Evolutionary conservation across 140 eudicot genomes (phyloP), one percentile per base, ranked within the genome.

Genomic region (Cichorium intybus): DNA sequence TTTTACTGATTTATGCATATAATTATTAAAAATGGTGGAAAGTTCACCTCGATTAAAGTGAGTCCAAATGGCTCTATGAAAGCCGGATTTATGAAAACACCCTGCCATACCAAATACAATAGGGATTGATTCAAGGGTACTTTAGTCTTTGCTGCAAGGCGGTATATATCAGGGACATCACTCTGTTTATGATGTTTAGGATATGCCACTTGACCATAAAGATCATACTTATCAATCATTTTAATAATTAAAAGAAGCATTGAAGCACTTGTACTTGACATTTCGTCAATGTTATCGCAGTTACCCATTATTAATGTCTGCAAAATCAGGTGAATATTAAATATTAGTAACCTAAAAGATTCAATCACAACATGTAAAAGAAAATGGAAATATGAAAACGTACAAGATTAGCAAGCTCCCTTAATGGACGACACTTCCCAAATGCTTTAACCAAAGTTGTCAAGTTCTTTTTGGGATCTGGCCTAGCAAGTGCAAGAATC

Each of bases 351-450:
- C n/a, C n/a, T n/a, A n/a, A n/a, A n/a, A n/a, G n/a, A n/a, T n/a
- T n/a, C n/a, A n/a, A n/a, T n/a, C n/a, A n/a, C n/a, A n/a, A n/a
- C n/a, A n/a, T 86, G 80, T 76, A 82, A 35, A 63, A 49, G 10
- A 35, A 14, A 53, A 9, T 8, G 56, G 46, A 51, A 21, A 64
- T 33, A 3, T 4, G 59, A 56, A 45, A 47, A 66, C 84, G 15
- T 70, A 86, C 95, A 53, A 86, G 89, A 71, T 86, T 86, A 53
- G 95, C 89, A 58, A 86, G 95, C 82, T 86, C 89, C 71, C 84
- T 72, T 35, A 86, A 61, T 51, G 86, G 95, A 41, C 89, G 86
- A 62, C 95, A 86, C 75, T 86, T 86, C 49, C 95, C 95, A 77
- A 86, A 86, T 75, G 95, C 95, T 77, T 86, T 86, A 43, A 86